phyloP scores from a whole-genome alignment of 371 early-diverging fungal genomes.

The Thermomucor indicae-seudaticae region DNA sequence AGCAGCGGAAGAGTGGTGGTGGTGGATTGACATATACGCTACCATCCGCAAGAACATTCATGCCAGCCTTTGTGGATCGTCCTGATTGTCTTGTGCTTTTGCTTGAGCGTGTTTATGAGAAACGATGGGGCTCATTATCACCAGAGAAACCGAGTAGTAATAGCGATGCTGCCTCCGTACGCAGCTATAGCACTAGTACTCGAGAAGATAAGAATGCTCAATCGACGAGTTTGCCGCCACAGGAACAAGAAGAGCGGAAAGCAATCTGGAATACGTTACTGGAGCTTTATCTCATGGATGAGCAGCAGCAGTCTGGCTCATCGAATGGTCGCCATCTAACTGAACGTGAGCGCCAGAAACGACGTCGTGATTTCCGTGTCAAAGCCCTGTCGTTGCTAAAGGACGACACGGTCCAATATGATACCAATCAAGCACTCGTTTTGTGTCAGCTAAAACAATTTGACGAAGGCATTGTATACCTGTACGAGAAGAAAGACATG shows the following conservation, averaged over 20 bases:
- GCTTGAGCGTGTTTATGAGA: conserved; percentile 65
- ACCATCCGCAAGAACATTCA: conserved; percentile 57
- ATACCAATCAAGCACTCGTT: conserved; percentile 87
- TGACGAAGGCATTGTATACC: conserved; percentile 77
- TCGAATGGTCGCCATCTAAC: not conserved
- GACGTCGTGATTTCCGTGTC: conserved; percentile 24
- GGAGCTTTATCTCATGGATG: conserved; percentile 81
- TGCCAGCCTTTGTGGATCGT: conserved; percentile 73
- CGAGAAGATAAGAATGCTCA: conserved; percentile 9
- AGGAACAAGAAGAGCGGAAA: conserved; percentile 58
- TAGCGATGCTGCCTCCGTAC: conserved; percentile 16
- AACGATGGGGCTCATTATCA: conserved; percentile 38
- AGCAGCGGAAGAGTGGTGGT: conserved; percentile 1
- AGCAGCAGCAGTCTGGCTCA: conserved; percentile 9
- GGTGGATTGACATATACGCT: conserved; percentile 38
- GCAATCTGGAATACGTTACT: conserved; percentile 86
- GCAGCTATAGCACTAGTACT: conserved; percentile 7
- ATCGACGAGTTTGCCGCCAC: conserved; percentile 10
- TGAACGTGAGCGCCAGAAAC: conserved; percentile 21
- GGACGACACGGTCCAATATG: conserved; percentile 61
- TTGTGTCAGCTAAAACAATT: conserved; percentile 83
- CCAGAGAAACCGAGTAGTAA: conserved; percentile 6
- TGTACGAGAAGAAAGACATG: conserved; percentile 82
- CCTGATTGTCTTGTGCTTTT: conserved; percentile 70
- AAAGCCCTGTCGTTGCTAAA: conserved; percentile 41